phyloP scores from a whole-genome alignment of 2,329 filamentous ascomycete species.

The Pyrenophora teres region DNA sequence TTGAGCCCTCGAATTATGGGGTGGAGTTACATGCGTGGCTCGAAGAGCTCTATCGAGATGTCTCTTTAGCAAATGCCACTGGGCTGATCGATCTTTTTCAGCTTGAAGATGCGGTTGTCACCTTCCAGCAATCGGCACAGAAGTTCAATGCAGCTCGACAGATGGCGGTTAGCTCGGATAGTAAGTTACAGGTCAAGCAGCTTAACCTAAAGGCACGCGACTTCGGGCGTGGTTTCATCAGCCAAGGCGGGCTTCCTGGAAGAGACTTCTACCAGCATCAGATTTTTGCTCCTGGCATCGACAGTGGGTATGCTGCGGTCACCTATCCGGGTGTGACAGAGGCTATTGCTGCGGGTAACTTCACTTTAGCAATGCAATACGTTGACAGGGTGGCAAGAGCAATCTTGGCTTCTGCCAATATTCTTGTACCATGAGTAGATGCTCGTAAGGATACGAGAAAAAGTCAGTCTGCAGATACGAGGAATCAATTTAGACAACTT shows the following conservation, averaged over 20 bases:
- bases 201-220: slow-evolving; percentile 52
- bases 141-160: slow-evolving; percentile 34
- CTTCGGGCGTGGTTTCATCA: slow-evolving; percentile 51
- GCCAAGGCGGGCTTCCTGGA: slow-evolving; percentile 50
- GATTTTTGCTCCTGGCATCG: slow-evolving; percentile 53
- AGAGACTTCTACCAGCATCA: slow-evolving; percentile 53
- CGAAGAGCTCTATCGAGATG: slow-evolving; percentile 31
- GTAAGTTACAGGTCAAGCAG: slow-evolving; percentile 27
- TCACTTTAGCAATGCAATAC: slow-evolving; percentile 32
- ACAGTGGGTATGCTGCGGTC: slow-evolving; percentile 43
- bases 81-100: neutral
- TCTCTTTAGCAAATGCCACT: slow-evolving; percentile 5
- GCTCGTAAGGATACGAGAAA: too few species aligned
- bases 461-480: too few species aligned
- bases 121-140: slow-evolving; percentile 36
- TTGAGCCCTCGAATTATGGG: slow-evolving; percentile 46
- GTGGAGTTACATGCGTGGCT: slow-evolving; percentile 44
- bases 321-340: slow-evolving; percentile 44
- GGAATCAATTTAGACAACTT: too few species aligned
- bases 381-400: slow-evolving; percentile 36
- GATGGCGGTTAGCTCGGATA: slow-evolving; percentile 29
- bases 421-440: neutral
- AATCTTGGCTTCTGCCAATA: slow-evolving; percentile 36
- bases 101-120: slow-evolving; percentile 40
- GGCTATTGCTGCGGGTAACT: slow-evolving; percentile 32